Evolutionary conservation across 106 monocot genomes (phyloP).

Genomic region (Apostasia shenzhenica): DNA sequence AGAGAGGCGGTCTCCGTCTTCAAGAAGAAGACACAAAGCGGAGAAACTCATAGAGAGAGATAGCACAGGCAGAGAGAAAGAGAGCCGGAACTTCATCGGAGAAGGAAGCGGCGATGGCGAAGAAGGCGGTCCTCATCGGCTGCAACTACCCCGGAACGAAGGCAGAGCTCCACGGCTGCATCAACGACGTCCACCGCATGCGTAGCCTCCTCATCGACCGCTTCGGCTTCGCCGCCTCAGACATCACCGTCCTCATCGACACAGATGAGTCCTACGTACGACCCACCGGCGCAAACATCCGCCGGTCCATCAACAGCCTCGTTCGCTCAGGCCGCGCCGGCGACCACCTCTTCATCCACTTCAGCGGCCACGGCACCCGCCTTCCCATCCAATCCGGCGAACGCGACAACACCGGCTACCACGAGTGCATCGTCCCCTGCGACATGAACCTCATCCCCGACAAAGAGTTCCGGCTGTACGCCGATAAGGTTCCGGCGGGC

Average conservation of each 20-base stretch:
- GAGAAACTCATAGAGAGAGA: too few species aligned
- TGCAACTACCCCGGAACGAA: conserved; percentile 59
- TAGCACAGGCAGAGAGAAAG: too few species aligned
- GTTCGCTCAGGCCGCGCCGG: conserved; percentile 35
- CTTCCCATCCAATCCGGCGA: conserved; percentile 26
- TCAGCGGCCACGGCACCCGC: conserved; percentile 82
- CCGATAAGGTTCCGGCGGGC: conserved; percentile 45
- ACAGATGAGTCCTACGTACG: conserved; percentile 15
- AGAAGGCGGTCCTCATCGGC: conserved; percentile 52
- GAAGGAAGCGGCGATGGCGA: not conserved
- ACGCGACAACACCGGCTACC: not conserved
- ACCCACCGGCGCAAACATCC: conserved; percentile 68
- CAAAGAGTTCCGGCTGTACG: conserved; percentile 59
- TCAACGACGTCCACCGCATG: conserved; percentile 76
- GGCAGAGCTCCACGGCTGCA: conserved; percentile 57
- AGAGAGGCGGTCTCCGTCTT: too few species aligned
- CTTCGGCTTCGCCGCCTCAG: conserved; percentile 42
- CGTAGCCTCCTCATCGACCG: conserved; percentile 29
- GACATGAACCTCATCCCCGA: conserved; percentile 80
- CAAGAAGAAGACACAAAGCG: too few species aligned
- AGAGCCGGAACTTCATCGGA: too few species aligned
- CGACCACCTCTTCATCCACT: conserved; percentile 79
- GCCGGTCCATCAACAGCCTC: conserved; percentile 25
- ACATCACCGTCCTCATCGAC: conserved; percentile 54
- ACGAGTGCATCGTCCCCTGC: conserved; percentile 77